Evolutionary conservation across 768 basidiomycete species (phyloP).

Genomic region (Agaricus subrufescens): DNA sequence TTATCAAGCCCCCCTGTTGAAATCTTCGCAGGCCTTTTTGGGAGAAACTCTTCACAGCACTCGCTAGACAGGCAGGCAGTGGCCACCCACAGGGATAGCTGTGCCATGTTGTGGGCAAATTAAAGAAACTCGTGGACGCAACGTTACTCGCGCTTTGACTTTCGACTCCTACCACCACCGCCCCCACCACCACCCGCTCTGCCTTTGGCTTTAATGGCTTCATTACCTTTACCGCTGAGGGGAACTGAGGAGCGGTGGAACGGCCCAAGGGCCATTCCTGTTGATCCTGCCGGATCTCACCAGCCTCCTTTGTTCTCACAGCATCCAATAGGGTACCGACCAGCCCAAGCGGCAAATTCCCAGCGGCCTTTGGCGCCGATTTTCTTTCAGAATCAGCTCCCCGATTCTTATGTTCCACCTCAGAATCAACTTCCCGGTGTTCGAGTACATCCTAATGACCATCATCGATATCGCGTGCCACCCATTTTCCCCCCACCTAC

Average conservation of each 20-base stretch:
- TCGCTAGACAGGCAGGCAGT: background rate
- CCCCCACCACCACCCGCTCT: no score
- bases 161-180: background rate
- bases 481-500: background rate
- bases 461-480: background rate
- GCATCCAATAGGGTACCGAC: background rate
- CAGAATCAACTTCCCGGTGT: background rate
- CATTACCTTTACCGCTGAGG: background rate
- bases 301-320: background rate
- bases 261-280: background rate
- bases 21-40: background rate
- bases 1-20: background rate
- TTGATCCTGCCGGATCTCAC: background rate
- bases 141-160: background rate
- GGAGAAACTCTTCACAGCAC: background rate
- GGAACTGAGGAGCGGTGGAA: background rate
- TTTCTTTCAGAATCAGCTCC: background rate
- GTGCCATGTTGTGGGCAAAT: background rate
- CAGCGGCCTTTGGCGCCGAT: background rate
- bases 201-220: background rate
- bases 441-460: background rate
- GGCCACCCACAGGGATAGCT: background rate
- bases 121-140: background rate
- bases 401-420: background rate
- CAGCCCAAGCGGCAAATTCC: background rate